Evolutionary conservation across 208 protist genomes (phyloP).

Genomic region (Acanthamoeba royreba): DNA sequence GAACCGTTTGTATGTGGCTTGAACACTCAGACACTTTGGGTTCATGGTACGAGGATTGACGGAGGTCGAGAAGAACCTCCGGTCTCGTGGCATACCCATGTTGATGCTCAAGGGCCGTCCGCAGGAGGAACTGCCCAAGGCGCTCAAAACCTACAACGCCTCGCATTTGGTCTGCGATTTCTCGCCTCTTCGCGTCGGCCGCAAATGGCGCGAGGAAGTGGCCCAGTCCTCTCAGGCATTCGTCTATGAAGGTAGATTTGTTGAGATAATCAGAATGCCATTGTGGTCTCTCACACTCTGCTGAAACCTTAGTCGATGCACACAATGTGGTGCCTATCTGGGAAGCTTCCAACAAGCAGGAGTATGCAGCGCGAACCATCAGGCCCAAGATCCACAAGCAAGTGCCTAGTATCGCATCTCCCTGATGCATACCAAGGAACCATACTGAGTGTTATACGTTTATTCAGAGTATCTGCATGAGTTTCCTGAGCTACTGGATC

Average conservation of each 20-base stretch:
- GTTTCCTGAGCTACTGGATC: background rate
- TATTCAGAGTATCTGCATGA: background rate
- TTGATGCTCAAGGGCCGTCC: background rate
- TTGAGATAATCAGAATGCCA: background rate
- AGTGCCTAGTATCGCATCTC: background rate
- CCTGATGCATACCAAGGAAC: background rate
- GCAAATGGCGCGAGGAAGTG: background rate
- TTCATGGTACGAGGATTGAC: conserved; percentile 11
- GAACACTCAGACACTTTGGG: background rate
- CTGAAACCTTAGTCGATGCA: conserved; percentile 48
- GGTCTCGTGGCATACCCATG: background rate
- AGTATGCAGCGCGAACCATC: conserved; percentile 67
- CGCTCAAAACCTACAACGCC: background rate
- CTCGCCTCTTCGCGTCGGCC: background rate
- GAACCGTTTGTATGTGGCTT: background rate
- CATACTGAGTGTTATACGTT: background rate
- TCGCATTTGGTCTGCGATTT: conserved; percentile 2
- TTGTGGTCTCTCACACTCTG: background rate
- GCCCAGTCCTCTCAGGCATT: background rate
- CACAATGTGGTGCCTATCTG: conserved; percentile 66
- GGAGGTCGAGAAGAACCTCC: conserved; percentile 7
- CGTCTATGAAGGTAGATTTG: background rate
- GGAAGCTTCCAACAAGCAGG: conserved; percentile 58
- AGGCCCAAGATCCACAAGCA: conserved; percentile 54
- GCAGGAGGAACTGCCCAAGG: background rate